These are phyloP conservation scores for Talinum fruticosum DNA, from an alignment of 148 eudicot genomes.

Conservation along the genomic window DNA sequence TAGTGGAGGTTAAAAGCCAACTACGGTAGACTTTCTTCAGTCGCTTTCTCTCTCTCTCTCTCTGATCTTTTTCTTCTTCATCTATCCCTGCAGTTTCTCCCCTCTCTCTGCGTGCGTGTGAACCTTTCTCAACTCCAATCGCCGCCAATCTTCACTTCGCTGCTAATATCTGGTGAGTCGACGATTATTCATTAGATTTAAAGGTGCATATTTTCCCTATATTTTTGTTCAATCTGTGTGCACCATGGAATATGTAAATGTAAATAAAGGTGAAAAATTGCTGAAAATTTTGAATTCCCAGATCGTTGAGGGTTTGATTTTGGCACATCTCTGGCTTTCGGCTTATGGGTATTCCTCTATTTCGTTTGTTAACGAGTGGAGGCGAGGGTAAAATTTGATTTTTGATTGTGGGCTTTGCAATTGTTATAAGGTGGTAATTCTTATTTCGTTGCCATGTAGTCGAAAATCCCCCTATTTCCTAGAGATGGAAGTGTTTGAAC, in stretches of 20 bases:
- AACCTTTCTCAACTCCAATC: neutral
- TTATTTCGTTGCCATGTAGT: neutral
- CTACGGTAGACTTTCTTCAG: slow-evolving; percentile 15
- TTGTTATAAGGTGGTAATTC: neutral
- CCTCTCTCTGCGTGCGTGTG: neutral
- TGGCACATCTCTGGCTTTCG: neutral
- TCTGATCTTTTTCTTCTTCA: slow-evolving; percentile 6
- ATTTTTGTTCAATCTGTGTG: neutral
- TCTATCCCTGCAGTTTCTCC: neutral
- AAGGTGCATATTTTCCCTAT: neutral
- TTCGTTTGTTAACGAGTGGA: neutral
- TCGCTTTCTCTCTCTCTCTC: neutral
- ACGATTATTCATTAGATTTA: neutral
- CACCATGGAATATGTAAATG: neutral
- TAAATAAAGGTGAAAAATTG: no score
- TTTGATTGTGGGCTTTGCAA: neutral
- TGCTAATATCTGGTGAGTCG: slow-evolving; percentile 21
- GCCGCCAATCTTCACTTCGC: neutral
- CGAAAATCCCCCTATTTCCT: neutral
- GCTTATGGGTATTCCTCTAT: neutral
- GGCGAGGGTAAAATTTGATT: neutral
- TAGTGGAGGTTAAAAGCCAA: slow-evolving; percentile 25
- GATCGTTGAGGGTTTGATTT: slow-evolving; percentile 9
- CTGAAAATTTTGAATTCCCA: slow-evolving; percentile 1
- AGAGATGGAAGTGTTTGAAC: neutral